Conservation (phyloP, 371 early-diverging fungal species). For the Saksenaea oblongispora region DNA sequence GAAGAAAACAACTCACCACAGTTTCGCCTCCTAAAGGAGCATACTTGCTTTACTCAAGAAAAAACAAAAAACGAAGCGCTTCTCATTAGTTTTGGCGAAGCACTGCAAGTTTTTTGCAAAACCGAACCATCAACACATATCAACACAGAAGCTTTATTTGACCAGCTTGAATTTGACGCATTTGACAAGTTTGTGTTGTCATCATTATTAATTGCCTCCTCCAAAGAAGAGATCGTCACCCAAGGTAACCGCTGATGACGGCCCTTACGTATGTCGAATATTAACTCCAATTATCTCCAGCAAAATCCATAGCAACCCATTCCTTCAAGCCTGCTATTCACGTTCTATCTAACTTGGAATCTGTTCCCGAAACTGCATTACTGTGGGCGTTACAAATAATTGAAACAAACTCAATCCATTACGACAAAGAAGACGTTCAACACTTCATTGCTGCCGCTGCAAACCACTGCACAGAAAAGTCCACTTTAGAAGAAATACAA, state of each 20-base stretch:
- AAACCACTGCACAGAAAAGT: constrained; percentile 15
- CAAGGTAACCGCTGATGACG: constrained; percentile 46
- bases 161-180: constrained; percentile 38
- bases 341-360: constrained; percentile 4
- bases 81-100: constrained; percentile 48
- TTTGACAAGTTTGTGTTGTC: constrained; percentile 48
- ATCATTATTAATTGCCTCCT: constrained; percentile 44
- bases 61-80: constrained; percentile 34
- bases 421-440: constrained; percentile 19
- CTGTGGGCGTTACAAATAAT: constrained; percentile 18
- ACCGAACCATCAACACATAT: constrained; percentile 41
- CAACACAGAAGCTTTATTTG: constrained; percentile 49
- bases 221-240: constrained; percentile 34
- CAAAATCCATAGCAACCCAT: constrained; percentile 17
- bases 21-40: constrained; percentile 52
- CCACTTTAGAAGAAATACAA: constrained; percentile 16
- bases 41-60: constrained; percentile 26
- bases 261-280: background rate
- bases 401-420: constrained; percentile 11
- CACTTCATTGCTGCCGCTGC: constrained; percentile 9
- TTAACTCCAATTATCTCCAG: constrained; percentile 14
- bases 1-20: constrained; percentile 33
- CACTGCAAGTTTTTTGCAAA: constrained; percentile 42
- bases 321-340: constrained; percentile 18
- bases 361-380: constrained; percentile 18